These are phyloP conservation scores for Xylariaceae sp. DNA, from an alignment of 2,329 filamentous ascomycete genomes.

Conservation along the genomic window DNA sequence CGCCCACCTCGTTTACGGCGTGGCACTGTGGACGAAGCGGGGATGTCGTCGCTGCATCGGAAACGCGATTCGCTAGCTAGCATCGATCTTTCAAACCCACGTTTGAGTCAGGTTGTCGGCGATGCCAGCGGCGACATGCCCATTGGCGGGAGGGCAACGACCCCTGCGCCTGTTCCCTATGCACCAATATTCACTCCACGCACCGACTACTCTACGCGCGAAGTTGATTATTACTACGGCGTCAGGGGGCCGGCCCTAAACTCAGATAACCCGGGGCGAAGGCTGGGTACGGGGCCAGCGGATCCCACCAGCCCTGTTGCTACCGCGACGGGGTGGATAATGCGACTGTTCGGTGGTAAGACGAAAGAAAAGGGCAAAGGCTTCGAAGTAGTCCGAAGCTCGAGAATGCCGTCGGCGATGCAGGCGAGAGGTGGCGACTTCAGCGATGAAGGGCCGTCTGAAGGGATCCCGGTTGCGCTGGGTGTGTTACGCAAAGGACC, in stretches of 20 bases:
- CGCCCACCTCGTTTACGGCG: slow-evolving; percentile 71
- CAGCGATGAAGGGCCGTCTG: slow-evolving; percentile 61
- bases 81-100: slow-evolving; percentile 34
- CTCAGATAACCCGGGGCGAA: slow-evolving; percentile 73
- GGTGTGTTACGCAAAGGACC: slow-evolving; percentile 54
- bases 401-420: slow-evolving; percentile 76
- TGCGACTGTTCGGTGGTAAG: slow-evolving; percentile 71
- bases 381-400: slow-evolving; percentile 91
- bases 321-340: slow-evolving; percentile 85
- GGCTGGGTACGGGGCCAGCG: slow-evolving; percentile 86
- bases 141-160: slow-evolving; percentile 37
- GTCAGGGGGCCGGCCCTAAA: slow-evolving; percentile 83
- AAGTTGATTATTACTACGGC: slow-evolving; percentile 96
- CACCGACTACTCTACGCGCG: slow-evolving; percentile 86
- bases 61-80: slow-evolving; percentile 34
- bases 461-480: slow-evolving; percentile 61
- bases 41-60: slow-evolving; percentile 32
- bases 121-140: slow-evolving; percentile 36
- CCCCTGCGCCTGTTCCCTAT: slow-evolving; percentile 38
- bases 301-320: slow-evolving; percentile 90
- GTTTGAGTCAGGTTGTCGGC: slow-evolving; percentile 33
- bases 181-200: slow-evolving; percentile 46
- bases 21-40: slow-evolving; percentile 50
- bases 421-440: slow-evolving; percentile 49
- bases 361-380: slow-evolving; percentile 93